Percentiles rank a stretch among this genome's conserved stretches.
phyloP scores from a whole-genome alignment of 2,329 filamentous ascomycete genomes.

The Fusarium sp. region DNA sequence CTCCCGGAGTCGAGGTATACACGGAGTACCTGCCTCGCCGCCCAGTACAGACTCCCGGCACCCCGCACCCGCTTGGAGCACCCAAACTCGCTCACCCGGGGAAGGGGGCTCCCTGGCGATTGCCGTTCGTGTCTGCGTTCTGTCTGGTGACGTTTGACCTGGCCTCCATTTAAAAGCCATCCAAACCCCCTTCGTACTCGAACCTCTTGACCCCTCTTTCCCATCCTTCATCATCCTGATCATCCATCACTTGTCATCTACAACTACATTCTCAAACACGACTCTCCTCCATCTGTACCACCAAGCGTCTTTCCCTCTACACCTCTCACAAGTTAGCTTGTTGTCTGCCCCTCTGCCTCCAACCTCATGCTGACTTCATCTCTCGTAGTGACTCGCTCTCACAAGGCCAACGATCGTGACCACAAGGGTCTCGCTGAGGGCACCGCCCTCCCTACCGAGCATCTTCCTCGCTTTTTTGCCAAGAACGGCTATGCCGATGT shows the following conservation, averaged over 20 bases:
- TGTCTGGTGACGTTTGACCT: conserved; percentile 40
- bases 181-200: conserved; percentile 22
- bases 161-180: conserved; percentile 42
- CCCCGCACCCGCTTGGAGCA: conserved; percentile 26
- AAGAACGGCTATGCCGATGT: conserved; percentile 84
- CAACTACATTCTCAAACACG: conserved; percentile 5
- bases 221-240: conserved; percentile 29
- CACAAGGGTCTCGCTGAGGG: conserved; percentile 84
- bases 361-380: conserved; percentile 23
- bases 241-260: conserved; percentile 17
- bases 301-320: not conserved
- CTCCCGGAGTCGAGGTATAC: conserved; percentile 16
- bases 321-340: conserved; percentile 36
- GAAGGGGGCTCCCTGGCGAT: conserved; percentile 15
- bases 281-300: not conserved
- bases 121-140: conserved; percentile 3
- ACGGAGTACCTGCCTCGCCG: conserved; percentile 32
- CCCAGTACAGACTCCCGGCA: conserved; percentile 5
- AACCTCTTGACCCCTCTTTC: conserved; percentile 33
- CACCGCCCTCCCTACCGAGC: conserved; percentile 75
- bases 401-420: conserved; percentile 95
- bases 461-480: conserved; percentile 91
- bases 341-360: not conserved
- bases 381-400: conserved; percentile 89
- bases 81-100: conserved; percentile 12